Evolutionary conservation across 2,329 filamentous ascomycete genomes (phyloP).

Genomic region (Blumeriella jaapii): DNA sequence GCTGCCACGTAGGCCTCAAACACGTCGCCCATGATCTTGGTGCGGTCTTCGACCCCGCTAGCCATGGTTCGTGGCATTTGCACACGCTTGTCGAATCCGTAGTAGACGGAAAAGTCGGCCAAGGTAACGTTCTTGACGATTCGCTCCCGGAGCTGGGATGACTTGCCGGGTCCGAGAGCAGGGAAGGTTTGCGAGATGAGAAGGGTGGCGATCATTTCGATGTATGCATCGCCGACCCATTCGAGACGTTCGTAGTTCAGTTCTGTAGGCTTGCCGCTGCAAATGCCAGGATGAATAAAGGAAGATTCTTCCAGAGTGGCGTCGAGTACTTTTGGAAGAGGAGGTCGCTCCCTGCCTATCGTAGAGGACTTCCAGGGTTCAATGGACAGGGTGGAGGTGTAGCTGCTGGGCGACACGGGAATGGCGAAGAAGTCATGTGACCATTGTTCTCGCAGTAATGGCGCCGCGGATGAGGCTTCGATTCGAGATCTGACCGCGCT

Average conservation of each 20-base stretch:
- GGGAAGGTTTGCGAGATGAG: conserved; percentile 66
- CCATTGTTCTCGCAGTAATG: conserved; percentile 3
- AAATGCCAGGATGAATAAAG: conserved; percentile 46
- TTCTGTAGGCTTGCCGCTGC: conserved; percentile 15
- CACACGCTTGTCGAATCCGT: conserved; percentile 57
- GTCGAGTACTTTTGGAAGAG: conserved; percentile 50
- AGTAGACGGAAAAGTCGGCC: conserved; percentile 54
- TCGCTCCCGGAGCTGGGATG: conserved; percentile 64
- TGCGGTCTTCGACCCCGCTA: conserved; percentile 42
- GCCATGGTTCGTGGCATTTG: conserved; percentile 7
- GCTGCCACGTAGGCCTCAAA: conserved; percentile 88
- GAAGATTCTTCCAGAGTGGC: conserved; percentile 46
- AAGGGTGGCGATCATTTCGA: conserved; percentile 64
- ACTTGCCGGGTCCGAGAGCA: conserved; percentile 52
- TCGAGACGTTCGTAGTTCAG: conserved; percentile 69
- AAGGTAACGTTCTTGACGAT: conserved; percentile 75
- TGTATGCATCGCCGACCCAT: conserved; percentile 78
- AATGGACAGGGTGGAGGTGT: conserved; percentile 22
- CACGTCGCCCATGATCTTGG: conserved; percentile 72
- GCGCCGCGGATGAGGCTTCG: background rate
- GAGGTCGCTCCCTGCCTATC: conserved; percentile 38
- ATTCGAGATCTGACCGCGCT: conserved; percentile 7
- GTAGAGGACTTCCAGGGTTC: conserved; percentile 41
- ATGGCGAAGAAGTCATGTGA: conserved; percentile 14
- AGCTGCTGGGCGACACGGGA: conserved; percentile 15